phyloP scores from a whole-genome alignment of 805 yeast genomes.

The Groenewaldozyma tartarivorans region DNA sequence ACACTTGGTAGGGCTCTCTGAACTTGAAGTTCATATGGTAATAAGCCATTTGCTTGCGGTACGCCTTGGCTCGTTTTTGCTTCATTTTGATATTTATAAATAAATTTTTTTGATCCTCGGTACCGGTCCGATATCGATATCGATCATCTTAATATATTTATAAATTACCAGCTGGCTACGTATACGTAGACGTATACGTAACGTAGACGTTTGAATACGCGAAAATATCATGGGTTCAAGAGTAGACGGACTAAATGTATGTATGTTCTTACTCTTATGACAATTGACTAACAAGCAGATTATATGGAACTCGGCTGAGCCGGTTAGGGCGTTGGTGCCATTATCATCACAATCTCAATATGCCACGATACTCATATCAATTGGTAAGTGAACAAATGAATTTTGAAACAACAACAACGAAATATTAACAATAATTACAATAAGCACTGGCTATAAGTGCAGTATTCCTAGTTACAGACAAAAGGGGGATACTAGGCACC shows the following conservation, averaged over 20 bases:
- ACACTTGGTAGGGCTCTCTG: slow-evolving; percentile 85
- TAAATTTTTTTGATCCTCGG: too few relatives aligned
- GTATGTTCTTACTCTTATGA: background rate
- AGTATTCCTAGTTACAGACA: slow-evolving; percentile 16
- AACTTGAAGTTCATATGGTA: slow-evolving; percentile 81
- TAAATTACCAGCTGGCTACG: too few relatives aligned
- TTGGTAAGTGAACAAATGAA: slow-evolving; percentile 15
- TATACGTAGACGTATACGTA: too few relatives aligned
- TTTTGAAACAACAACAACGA: too few relatives aligned
- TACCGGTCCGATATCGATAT: too few relatives aligned
- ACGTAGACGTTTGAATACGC: too few relatives aligned
- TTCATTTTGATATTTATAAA: slow-evolving; percentile 46
- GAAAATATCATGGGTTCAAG: too few relatives aligned
- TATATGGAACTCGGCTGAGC: slow-evolving; percentile 6
- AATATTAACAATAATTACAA: too few relatives aligned
- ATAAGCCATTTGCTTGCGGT: slow-evolving; percentile 84
- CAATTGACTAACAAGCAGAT: slow-evolving; percentile 2
- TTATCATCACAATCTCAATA: slow-evolving; percentile 18
- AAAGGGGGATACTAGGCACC: slow-evolving; percentile 11
- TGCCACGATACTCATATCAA: slow-evolving; percentile 13
- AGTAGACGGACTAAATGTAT: too few relatives aligned
- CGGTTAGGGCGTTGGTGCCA: slow-evolving; percentile 18
- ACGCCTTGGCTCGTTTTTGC: slow-evolving; percentile 91
- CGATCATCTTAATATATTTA: too few relatives aligned
- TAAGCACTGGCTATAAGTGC: slow-evolving; percentile 18